phyloP scores from a whole-genome alignment of 345 rosid species.

The Kernera saxatilis region DNA sequence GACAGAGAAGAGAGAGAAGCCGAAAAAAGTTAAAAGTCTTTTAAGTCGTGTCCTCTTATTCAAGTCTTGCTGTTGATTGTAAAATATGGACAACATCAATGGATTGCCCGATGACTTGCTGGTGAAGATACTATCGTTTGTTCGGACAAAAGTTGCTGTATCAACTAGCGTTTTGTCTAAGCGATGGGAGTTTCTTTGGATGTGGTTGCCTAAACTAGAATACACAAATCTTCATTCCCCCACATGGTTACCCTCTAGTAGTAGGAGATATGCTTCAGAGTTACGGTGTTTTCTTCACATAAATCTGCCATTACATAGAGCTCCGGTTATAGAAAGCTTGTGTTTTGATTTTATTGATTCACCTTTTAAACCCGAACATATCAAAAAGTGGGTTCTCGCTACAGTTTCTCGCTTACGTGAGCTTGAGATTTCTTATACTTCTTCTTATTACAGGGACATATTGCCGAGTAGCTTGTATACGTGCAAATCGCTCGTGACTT shows the following conservation, averaged over 20 bases:
- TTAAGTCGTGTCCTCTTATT: too few species aligned
- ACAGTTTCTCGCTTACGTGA: neutral
- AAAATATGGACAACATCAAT: neutral
- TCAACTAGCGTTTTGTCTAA: neutral
- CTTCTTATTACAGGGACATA: neutral
- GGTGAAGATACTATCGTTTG: neutral
- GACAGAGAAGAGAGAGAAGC: too few species aligned
- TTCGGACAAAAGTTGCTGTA: neutral
- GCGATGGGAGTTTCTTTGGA: neutral
- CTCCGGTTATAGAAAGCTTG: neutral
- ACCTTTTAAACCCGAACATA: neutral
- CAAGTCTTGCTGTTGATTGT: too few species aligned
- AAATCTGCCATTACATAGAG: neutral
- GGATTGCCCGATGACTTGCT: neutral
- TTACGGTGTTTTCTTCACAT: neutral
- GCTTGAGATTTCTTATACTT: too few species aligned
- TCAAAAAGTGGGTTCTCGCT: neutral
- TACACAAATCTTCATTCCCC: too few species aligned
- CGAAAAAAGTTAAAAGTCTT: too few species aligned
- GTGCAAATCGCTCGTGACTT: neutral
- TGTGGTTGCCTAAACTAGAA: neutral
- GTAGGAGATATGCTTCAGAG: neutral
- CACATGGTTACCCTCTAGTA: too few species aligned
- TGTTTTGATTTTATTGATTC: too few species aligned
- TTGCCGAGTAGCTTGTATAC: neutral